These are phyloP conservation scores for Haplographium delicatum DNA, from an alignment of 495 filamentous ascomycete species.

Conservation along the genomic window DNA sequence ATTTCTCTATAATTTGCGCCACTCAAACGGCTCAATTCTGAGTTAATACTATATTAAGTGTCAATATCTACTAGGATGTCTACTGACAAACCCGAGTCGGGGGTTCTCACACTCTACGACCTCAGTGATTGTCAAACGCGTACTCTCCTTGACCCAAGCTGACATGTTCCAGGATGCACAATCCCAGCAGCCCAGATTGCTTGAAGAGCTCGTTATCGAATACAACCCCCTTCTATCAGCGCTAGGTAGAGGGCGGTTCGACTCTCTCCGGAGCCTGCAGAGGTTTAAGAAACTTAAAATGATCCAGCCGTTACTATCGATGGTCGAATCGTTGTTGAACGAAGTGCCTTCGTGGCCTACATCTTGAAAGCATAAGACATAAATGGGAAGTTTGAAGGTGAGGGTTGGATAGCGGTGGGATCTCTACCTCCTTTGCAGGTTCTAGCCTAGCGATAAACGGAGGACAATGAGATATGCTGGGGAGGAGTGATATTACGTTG, in stretches of 20 bases:
- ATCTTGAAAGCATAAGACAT: slow-evolving; percentile 21
- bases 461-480: slow-evolving; percentile 10
- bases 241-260: slow-evolving; percentile 49
- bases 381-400: slow-evolving; percentile 1
- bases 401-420: slow-evolving; percentile 19
- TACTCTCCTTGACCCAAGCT: neutral
- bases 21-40: too few species aligned
- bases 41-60: too few species aligned
- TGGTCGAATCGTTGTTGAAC: slow-evolving; percentile 11
- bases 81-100: too few species aligned
- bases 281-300: slow-evolving; percentile 70
- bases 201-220: slow-evolving; percentile 70
- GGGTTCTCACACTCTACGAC: slow-evolving; percentile 16
- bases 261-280: slow-evolving; percentile 55
- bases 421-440: slow-evolving; percentile 15
- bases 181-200: slow-evolving; percentile 78
- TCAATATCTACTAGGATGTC: too few species aligned
- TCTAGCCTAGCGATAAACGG: slow-evolving; percentile 14
- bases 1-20: too few species aligned
- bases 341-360: slow-evolving; percentile 16
- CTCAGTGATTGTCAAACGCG: slow-evolving; percentile 4
- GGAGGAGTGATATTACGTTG: slow-evolving; percentile 21
- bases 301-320: slow-evolving; percentile 58
- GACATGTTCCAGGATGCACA: slow-evolving; percentile 66
- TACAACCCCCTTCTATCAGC: slow-evolving; percentile 73